phyloP scores from a whole-genome alignment of 768 basidiomycete genomes.

The Boletus subcaerulescens region DNA sequence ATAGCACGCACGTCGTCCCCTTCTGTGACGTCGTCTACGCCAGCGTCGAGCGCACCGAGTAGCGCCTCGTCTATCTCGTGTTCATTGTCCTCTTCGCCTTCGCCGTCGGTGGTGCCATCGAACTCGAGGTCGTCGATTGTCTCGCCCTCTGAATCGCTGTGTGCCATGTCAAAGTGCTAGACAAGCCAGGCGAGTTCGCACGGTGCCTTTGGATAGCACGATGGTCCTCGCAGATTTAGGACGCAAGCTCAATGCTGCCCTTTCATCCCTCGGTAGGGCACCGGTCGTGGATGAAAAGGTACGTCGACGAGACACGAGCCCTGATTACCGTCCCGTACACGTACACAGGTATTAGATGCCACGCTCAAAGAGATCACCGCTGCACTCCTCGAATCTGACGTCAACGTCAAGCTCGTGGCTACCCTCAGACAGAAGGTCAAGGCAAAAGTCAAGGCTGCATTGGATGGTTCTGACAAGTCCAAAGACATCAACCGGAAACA shows the following conservation, averaged over 20 bases:
- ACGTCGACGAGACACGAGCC: slow-evolving; percentile 11
- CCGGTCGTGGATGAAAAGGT: slow-evolving; percentile 93
- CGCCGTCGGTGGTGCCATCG: slow-evolving; percentile 42
- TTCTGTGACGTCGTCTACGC: slow-evolving; percentile 63
- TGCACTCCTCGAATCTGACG: slow-evolving; percentile 93
- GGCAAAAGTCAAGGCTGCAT: slow-evolving; percentile 76
- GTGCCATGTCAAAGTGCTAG: slow-evolving; percentile 38
- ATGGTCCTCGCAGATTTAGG: slow-evolving; percentile 99
- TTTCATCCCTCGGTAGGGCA: slow-evolving; percentile 83
- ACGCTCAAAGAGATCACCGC: slow-evolving; percentile 94
- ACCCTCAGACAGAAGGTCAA: slow-evolving; percentile 87
- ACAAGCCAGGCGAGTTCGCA: slow-evolving; percentile 26
- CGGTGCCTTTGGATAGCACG: slow-evolving; percentile 22
- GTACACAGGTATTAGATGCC: slow-evolving; percentile 80
- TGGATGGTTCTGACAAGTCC: slow-evolving; percentile 71
- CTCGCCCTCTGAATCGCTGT: slow-evolving; percentile 65
- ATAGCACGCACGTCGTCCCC: slow-evolving; percentile 60
- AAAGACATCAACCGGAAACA: slow-evolving; percentile 83
- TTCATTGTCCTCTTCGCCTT: slow-evolving; percentile 47
- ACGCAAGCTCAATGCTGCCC: slow-evolving; percentile 87
- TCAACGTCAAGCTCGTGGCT: slow-evolving; percentile 95
- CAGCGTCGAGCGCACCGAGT: slow-evolving; percentile 54
- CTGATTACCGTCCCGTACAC: slow-evolving; percentile 3
- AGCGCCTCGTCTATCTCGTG: slow-evolving; percentile 57
- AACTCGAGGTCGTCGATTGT: slow-evolving; percentile 58